phyloP scores from a whole-genome alignment of 2,329 filamentous ascomycete genomes.

The Fusarium sp. region DNA sequence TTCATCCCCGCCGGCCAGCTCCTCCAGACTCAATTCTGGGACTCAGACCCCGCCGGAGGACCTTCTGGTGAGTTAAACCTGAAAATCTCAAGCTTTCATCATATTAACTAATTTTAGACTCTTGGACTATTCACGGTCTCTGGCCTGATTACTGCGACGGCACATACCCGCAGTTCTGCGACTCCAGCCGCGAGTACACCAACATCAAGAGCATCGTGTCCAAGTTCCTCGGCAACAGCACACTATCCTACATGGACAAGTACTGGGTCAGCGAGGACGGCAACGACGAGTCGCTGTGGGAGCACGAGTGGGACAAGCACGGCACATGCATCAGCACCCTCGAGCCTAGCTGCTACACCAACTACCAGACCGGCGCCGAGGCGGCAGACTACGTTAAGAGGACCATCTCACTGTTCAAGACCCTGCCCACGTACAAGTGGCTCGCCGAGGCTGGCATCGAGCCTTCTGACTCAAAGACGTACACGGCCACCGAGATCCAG shows the following conservation, averaged over 20 bases:
- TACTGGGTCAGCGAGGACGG: constrained; percentile 80
- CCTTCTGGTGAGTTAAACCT: constrained; percentile 55
- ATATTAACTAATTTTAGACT: constrained; percentile 58
- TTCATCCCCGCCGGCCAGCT: constrained; percentile 79
- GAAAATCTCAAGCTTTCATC: rapidly evolving
- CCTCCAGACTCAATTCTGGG: constrained; percentile 84
- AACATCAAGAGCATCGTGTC: constrained; percentile 76
- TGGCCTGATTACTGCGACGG: constrained; percentile 78
- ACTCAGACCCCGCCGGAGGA: constrained; percentile 73
- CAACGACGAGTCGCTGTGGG: constrained; percentile 75
- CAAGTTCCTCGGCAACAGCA: constrained; percentile 63
- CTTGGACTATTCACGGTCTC: constrained; percentile 82
- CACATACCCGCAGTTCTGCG: constrained; percentile 76
- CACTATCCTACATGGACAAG: constrained; percentile 75
- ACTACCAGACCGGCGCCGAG: constrained; percentile 73
- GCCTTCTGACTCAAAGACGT: constrained; percentile 68
- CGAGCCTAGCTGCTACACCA: constrained; percentile 73
- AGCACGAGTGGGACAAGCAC: constrained; percentile 82
- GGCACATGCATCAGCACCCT: constrained; percentile 81
- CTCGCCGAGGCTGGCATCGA: constrained; percentile 72
- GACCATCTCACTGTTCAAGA: constrained; percentile 75
- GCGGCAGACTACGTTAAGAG: constrained; percentile 78
- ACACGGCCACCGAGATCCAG: constrained; percentile 71
- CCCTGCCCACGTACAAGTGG: constrained; percentile 73
- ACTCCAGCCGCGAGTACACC: constrained; percentile 70